These are phyloP conservation scores for Microstroma glucosiphilum DNA, from an alignment of 1,284 basidiomycete genomes.

Conservation along the genomic window DNA sequence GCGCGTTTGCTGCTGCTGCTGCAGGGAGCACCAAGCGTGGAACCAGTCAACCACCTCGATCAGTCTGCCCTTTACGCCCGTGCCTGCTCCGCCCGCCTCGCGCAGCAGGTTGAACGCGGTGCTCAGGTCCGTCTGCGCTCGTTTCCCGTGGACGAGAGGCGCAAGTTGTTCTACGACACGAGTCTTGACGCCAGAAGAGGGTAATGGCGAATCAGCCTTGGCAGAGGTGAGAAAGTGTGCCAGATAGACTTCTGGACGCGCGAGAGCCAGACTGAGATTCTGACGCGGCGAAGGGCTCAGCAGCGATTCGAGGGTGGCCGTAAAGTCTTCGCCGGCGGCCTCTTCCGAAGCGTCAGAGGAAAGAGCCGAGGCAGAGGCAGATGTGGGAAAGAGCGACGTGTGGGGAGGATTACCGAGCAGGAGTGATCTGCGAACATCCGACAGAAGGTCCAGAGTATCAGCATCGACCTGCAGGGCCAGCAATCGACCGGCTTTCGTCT, in stretches of 20 bases:
- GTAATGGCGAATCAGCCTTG: not conserved
- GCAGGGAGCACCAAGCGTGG: not conserved
- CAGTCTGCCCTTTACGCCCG: not conserved
- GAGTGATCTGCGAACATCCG: no score
- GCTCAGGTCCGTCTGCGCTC: not conserved
- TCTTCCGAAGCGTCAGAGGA: not conserved
- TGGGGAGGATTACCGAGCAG: no score
- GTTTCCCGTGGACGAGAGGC: not conserved
- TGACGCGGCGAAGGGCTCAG: not conserved
- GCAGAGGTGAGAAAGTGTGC: not conserved
- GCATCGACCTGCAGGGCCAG: no score
- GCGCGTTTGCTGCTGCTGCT: not conserved
- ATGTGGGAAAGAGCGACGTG: no score
- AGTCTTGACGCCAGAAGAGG: not conserved
- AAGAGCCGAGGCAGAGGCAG: not conserved
- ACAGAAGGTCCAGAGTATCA: no score
- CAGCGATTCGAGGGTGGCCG: not conserved
- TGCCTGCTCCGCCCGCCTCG: constrained; percentile 6
- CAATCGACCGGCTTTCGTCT: no score
- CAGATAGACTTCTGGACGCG: not conserved
- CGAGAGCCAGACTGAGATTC: not conserved
- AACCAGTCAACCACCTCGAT: not conserved
- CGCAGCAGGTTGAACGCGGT: constrained; percentile 1
- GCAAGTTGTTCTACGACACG: no score
- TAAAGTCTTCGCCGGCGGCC: not conserved